Evolutionary conservation across 2,329 filamentous ascomycete genomes (phyloP), one percentile per base, ranked within the genome.

Genomic region (Geosmithia putterillii): DNA sequence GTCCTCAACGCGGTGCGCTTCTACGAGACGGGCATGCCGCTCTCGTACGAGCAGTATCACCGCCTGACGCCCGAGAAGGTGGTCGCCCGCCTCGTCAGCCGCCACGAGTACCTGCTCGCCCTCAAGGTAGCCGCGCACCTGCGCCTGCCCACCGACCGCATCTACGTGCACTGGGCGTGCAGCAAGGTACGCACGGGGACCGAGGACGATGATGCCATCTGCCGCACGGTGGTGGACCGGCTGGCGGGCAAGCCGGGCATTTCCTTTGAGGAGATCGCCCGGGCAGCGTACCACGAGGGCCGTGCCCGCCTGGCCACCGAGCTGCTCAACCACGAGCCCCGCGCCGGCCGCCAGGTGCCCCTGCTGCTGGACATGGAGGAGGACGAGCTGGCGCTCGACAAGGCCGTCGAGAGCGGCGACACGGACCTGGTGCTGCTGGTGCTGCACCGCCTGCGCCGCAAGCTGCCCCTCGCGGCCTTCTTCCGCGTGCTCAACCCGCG

Each of bases 81-180:
- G n/a, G 79, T 96, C 42, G 76, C 82, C 49, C 79, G 92, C 28
- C 73, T 98, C 2, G 80, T 95, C 32, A 94, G 87, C 55, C 81
- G 92, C 10, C 84, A 88, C 53, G 86, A 96, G 58, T 95, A 96
- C 57, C 72, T 95, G 2, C 73, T 98, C 4, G 90, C 92, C 0
- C 74, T 98, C 18, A 83, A 87, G 40, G 79, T 98, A 40, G 89
- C 90, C 0, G 81, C 86, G 36, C 95, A 94, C 57, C 70, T 98
- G 2, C 83, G 82, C 46, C 72, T 98, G 3, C 83, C 90, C 0
- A 84, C 88, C 0, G 88, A 94, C 59, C 79, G 81, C 43, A 94
- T 98, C 46, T 95, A 95, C 54, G 87, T 95, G 1, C 89, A 95
- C 58, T 98, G 92, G 92, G 92, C 92, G 2, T 90, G 84, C 17